Evolutionary conservation across 495 filamentous ascomycete species (phyloP).

Genomic region (Articulospora tetracladia): DNA sequence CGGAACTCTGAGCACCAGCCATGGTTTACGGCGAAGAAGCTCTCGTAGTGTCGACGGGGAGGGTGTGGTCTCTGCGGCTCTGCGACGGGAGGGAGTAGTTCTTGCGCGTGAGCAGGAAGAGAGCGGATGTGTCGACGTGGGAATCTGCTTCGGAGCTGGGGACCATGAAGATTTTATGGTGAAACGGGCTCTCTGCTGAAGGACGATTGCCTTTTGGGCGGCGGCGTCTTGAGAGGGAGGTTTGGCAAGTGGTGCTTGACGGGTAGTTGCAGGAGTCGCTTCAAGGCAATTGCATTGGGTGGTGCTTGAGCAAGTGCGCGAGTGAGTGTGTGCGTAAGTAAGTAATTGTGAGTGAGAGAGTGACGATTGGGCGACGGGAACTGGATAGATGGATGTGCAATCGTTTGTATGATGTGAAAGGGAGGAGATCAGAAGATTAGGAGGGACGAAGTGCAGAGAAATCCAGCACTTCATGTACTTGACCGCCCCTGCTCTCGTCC

Average conservation of each 20-base stretch:
- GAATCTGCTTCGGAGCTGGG: slow-evolving; percentile 5
- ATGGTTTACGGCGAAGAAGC: slow-evolving; percentile 7
- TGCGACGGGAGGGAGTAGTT: not conserved
- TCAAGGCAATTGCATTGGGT: too few relatives aligned
- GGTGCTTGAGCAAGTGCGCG: too few relatives aligned
- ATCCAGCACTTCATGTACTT: slow-evolving; percentile 16
- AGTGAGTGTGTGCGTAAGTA: too few relatives aligned
- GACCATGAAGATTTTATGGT: slow-evolving; percentile 20
- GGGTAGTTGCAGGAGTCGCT: not conserved
- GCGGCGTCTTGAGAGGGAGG: not conserved
- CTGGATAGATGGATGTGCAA: not conserved
- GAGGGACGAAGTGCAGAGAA: not conserved
- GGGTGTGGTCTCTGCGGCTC: not conserved
- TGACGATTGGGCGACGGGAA: too few relatives aligned
- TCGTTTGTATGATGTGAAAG: slow-evolving; percentile 1
- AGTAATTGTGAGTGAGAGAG: too few relatives aligned
- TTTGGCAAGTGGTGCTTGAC: not conserved
- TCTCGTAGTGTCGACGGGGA: not conserved
- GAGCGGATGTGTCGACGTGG: not conserved
- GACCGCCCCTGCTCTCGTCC: slow-evolving; percentile 8
- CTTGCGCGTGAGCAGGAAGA: not conserved
- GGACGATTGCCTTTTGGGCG: not conserved
- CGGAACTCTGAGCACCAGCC: slow-evolving; percentile 14
- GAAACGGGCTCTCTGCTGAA: not conserved
- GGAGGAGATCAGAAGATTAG: slow-evolving; percentile 7